Evolutionary conservation across 2,329 filamentous ascomycete species (phyloP).

Genomic region (Colletotrichum agaves): DNA sequence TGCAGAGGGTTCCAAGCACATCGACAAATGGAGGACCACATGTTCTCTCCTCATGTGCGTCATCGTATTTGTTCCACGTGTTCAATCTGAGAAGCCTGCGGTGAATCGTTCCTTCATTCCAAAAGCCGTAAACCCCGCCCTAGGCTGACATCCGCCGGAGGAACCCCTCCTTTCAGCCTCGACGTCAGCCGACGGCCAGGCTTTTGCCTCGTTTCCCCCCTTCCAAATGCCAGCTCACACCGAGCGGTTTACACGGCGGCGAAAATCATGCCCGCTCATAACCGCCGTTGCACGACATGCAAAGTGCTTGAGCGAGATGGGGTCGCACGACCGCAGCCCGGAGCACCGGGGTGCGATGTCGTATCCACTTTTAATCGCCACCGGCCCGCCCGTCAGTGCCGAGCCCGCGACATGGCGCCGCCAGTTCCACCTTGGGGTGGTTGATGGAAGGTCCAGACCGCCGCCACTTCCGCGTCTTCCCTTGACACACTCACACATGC

Average conservation of each 20-base stretch:
- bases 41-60: no score
- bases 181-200: conserved; percentile 5
- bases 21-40: no score
- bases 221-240: conserved; percentile 14
- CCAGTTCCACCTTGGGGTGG: not conserved
- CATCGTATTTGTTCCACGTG: no score
- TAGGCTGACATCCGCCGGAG: not conserved
- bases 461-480: conserved; percentile 15
- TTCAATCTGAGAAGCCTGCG: not conserved
- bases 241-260: conserved; percentile 10
- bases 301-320: not conserved
- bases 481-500: not conserved
- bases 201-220: not conserved
- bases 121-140: not conserved
- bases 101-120: not conserved
- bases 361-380: conserved; percentile 1
- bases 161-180: conserved; percentile 6
- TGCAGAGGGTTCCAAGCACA: no score
- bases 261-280: conserved; percentile 3
- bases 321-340: conserved; percentile 10
- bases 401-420: conserved; percentile 19
- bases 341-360: conserved; percentile 16
- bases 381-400: conserved; percentile 24
- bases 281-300: not conserved
- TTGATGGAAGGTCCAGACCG: conserved; percentile 19